phyloP scores from a whole-genome alignment of 2,329 filamentous ascomycete genomes.

The Tolypocladium pustulatum region DNA sequence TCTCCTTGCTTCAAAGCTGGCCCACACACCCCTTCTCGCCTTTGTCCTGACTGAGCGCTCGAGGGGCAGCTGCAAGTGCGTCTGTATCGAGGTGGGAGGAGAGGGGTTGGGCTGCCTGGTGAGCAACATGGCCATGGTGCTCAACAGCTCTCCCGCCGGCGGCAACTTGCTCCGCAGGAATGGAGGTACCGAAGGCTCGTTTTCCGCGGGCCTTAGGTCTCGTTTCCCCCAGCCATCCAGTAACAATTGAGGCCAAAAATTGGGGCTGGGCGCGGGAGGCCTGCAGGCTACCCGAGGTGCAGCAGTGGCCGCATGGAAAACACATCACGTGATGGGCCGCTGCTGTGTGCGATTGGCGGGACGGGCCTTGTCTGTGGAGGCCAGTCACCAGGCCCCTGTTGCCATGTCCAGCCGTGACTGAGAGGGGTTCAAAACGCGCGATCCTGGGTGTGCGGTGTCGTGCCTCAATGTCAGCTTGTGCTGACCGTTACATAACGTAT shows the following conservation, averaged over 20 bases:
- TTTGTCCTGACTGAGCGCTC: not conserved
- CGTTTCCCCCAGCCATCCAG: not conserved
- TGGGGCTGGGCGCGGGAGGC: conserved; percentile 18
- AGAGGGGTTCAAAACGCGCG: not conserved
- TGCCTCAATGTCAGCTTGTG: not conserved
- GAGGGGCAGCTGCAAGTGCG: not conserved
- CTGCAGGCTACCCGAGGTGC: conserved; percentile 21
- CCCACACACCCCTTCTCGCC: not conserved
- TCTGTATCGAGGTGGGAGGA: not conserved
- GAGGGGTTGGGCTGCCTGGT: not conserved
- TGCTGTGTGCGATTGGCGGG: conserved; percentile 26
- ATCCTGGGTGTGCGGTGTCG: not conserved
- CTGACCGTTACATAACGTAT: too few relatives aligned
- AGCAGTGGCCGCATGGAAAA: conserved; percentile 22
- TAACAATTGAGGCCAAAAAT: conserved; percentile 10
- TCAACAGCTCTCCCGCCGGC: not conserved
- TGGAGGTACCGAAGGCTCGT: not conserved
- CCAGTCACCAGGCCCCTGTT: conserved; percentile 9
- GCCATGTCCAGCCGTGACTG: not conserved
- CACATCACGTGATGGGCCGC: conserved; percentile 21
- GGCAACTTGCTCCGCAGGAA: not conserved
- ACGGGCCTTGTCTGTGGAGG: conserved; percentile 19
- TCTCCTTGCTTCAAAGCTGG: not conserved
- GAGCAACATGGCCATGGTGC: not conserved
- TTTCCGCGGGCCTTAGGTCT: not conserved